Evolutionary conservation across 495 filamentous ascomycete genomes (phyloP), one percentile per base, ranked within the genome.

Genomic region (Penicillium samsonianum): DNA sequence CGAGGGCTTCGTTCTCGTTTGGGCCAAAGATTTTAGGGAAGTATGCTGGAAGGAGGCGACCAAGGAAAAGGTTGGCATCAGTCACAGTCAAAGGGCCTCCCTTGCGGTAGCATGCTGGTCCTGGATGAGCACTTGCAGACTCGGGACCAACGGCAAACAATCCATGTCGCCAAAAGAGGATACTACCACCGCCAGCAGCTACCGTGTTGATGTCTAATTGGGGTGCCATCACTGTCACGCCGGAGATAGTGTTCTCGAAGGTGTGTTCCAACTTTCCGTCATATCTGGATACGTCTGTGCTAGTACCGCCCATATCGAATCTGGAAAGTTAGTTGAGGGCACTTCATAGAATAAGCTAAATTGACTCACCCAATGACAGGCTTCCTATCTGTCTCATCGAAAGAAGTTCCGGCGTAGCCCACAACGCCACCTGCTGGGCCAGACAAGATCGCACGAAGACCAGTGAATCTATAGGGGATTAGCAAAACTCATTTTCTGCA

Each of bases 181-280:
- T 84, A 4, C 91, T 96, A 19, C 93, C 93, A 52, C 93, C 93
- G 41, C 93, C 93, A 16, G 93, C 93, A n/a, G 93, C 93, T 30
- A 98, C 93, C 0, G 94, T 98, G 71, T 98, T 97, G 74, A 98
- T 97, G 72, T 98, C 94, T 1, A 98, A 83, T 64, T 97, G 94
- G 0, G 94, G 94, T 0, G 88, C 91, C 65, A 97, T 94, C 33
- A 97, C 94, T 0, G 92, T 91, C 5, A 98, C 91, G 26, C 94
- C 94, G 2, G 94, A 93, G 1, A 95, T 95, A 0, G 92, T 97
- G 2, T 94, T 96, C 67, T 96, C 94, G 59, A 98, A 98, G 0
- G 96, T 93, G 69, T 98, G 94, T 55, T 98, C 94, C 66, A 96
- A 91, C 46, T 92, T 82, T 10, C 94, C 93, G 37, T 93, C 94